Evolutionary conservation across 2,329 filamentous ascomycete species (phyloP), one percentile per base, ranked within the genome.

Genomic region (Harringtonia lauricola): DNA sequence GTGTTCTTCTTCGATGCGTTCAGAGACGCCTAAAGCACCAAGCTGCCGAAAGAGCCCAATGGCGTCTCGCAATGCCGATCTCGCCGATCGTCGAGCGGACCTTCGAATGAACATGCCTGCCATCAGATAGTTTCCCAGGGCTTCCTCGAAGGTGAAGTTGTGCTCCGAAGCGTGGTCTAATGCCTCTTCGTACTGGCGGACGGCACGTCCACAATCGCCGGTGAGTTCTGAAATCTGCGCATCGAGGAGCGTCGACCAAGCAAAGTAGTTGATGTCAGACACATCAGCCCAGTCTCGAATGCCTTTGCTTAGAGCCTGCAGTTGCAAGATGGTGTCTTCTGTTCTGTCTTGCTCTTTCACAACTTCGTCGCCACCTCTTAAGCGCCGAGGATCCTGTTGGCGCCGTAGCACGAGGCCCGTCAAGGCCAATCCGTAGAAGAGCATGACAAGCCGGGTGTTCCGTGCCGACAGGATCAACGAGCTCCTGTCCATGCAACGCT

Each of bases 151-250:
- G 3, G 72, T 55, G 49, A 84, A 82, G 36, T 71, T 70, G 52
- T 86, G 71, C 44, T 83, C 70, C 18, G 83, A 70, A 13, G 81
- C 76, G 54, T 88, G 83, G 52, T 89, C 83, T 45, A 88, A 62
- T 8, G 80, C 77, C 48, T 76, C 69, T 56, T 90, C 85, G 54
- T 86, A 89, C 36, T 72, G 64, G 21, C 65, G 65, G 29, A 88
- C 67, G 8, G 81, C 78, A 3, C 60, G 55, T 3, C 74, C 78
- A 47, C 78, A 70, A 29, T 81, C 63, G 8, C 62, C 62, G 6
- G 66, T 64, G 44, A 85, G 64, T 51, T 89, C 84, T 3, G 74
- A 70, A 17, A 85, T 64, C 52, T 86, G 80, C 2, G 82, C 84
- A 43, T 78, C 72, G 1, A 90, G 65, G 14, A 86, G 64, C 45